Evolutionary conservation across 2,329 filamentous ascomycete species (phyloP), one percentile per base, ranked within the genome.

Genomic region (Sporothrix dimorphospora): DNA sequence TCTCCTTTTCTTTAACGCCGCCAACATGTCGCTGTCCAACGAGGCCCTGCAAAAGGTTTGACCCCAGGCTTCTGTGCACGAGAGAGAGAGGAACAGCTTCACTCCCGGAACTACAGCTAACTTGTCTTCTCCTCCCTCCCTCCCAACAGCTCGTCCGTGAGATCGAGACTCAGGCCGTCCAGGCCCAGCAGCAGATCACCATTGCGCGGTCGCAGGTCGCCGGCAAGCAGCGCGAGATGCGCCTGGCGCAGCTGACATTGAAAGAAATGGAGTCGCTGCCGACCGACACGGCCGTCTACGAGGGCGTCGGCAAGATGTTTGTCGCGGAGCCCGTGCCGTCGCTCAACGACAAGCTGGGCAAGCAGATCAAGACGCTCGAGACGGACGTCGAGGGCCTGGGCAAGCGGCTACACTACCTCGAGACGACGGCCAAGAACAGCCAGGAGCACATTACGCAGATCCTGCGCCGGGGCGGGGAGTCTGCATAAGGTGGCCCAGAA

Each of bases 271-370:
- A 89, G n/a, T 87, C 89, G 7, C 83, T 99, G 73, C 91, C 94
- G 4, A 80, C 87, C 21, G 88, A 91, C 65, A 96, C 94, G 0
- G 91, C 91, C 42, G 89, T 97, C 38, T 99, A 98, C 78, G 95
- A 98, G 82, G 95, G 95, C 6, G 92, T 98, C 12, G 96, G 96
- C 69, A 99, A 98, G 84, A 98, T 99, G 96, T 99, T 99, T 80
- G 91, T 97, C 63, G 89, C 90, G 70, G 89, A 93, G 71, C 91
- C 93, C 14, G 91, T 91, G 63, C 82, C 88, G 24, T 88, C 90
- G 24, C 88, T 98, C 76, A 90, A 93, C 79, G 87, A 90, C 77
- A 92, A 96, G 76, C 86, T 98, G 72, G 86, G 90, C 49, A 84
- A 85, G 59, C 94, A 98, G 82, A 90, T 90, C 72, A 88, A 91